Percentiles rank a stretch among this genome's conserved stretches.
Evolutionary conservation across 805 yeast species (phyloP).

Genomic region (Blastobotrys robertii): DNA sequence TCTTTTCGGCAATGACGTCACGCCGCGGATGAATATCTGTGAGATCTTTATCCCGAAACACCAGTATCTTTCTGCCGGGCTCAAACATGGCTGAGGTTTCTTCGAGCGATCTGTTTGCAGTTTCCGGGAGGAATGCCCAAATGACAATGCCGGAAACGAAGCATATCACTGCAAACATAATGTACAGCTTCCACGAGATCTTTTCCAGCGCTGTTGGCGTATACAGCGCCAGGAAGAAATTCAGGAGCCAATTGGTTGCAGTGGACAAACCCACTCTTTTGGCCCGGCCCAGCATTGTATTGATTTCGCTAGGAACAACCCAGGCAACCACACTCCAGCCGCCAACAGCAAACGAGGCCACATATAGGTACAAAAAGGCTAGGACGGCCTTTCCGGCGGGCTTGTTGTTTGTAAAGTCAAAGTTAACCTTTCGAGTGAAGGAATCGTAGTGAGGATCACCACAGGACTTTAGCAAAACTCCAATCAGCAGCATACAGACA

Average conservation of each 20-base stretch:
- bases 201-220: constrained; percentile 59
- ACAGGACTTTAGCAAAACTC: constrained; percentile 32
- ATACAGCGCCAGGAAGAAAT: constrained; percentile 53
- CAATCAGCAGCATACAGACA: constrained; percentile 38
- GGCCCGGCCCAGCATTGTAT: constrained; percentile 49
- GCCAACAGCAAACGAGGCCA: constrained; percentile 37
- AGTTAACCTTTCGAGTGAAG: constrained; percentile 17
- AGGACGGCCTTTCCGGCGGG: constrained; percentile 29
- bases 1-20: not conserved
- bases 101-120: constrained; percentile 72
- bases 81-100: constrained; percentile 63
- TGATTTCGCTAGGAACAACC: constrained; percentile 60
- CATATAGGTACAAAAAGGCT: constrained; percentile 40
- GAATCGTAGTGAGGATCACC: constrained; percentile 11
- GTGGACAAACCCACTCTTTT: constrained; percentile 48
- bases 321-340: constrained; percentile 59
- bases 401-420: constrained; percentile 8
- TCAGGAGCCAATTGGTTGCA: constrained; percentile 35
- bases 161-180: constrained; percentile 51
- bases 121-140: constrained; percentile 63
- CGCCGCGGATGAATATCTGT: constrained; percentile 4
- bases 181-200: constrained; percentile 60
- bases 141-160: constrained; percentile 51
- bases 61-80: constrained; percentile 21
- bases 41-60: constrained; percentile 9